Conservation (phyloP, 257 asterid species). For the Knoxia roxburghii region DNA sequence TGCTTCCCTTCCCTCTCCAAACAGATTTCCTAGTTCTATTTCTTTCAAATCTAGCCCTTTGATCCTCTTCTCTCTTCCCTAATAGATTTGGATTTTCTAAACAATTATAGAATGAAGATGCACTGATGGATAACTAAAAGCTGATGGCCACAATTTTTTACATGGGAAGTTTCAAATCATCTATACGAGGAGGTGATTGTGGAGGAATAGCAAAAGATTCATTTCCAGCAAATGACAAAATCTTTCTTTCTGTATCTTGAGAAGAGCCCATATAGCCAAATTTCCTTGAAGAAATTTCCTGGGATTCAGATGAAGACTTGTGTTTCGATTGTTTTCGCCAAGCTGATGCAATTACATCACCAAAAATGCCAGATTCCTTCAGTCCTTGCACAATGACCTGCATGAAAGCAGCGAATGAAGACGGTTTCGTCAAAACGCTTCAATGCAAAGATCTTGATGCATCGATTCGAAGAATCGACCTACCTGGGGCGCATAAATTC, state of each 20-base stretch:
- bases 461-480: neutral
- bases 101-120: neutral
- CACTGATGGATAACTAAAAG: neutral
- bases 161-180: neutral
- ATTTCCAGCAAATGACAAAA: slow-evolving; percentile 4
- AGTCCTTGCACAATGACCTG: slow-evolving; percentile 38
- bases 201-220: slow-evolving; percentile 14
- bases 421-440: neutral
- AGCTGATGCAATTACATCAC: slow-evolving; percentile 26
- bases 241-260: slow-evolving; percentile 10
- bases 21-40: neutral
- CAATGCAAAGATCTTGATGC: neutral
- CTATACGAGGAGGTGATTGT: slow-evolving; percentile 16
- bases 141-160: neutral
- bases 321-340: slow-evolving; percentile 5
- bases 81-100: neutral
- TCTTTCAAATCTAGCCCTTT: too few relatives aligned
- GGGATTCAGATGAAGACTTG: neutral
- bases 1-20: neutral
- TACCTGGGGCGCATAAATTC: slow-evolving; percentile 42
- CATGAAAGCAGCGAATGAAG: neutral
- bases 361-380: slow-evolving; percentile 38
- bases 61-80: neutral
- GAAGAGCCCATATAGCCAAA: slow-evolving; percentile 15
- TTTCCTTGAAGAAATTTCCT: slow-evolving; percentile 15